Percentiles rank a stretch among this genome's conserved stretches.
phyloP scores from a whole-genome alignment of 768 basidiomycete species.

The Coprinopsis strossmayeri region DNA sequence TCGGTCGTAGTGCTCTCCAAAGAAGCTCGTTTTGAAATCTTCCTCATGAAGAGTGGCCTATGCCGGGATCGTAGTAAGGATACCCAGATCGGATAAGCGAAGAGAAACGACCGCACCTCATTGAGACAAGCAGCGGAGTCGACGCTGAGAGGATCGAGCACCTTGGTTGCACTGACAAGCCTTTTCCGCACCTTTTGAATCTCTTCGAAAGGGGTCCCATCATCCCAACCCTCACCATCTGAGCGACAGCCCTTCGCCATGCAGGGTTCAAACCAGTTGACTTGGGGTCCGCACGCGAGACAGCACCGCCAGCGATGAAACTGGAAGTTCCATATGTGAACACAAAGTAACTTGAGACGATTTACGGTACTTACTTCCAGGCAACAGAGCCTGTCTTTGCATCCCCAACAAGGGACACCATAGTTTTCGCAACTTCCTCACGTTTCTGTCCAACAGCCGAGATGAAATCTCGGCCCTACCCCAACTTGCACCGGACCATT shows the following conservation, averaged over 20 bases:
- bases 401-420: background rate
- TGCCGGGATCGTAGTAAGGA: background rate
- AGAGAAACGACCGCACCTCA: constrained; percentile 27
- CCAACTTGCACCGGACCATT: background rate
- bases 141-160: constrained; percentile 21
- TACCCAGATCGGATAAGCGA: background rate
- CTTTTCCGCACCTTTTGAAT: constrained; percentile 15
- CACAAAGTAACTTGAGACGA: too few species aligned
- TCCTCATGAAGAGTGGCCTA: constrained; percentile 38
- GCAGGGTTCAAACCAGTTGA: constrained; percentile 39
- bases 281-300: constrained; percentile 28
- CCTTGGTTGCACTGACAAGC: constrained; percentile 14
- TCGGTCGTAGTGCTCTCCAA: constrained; percentile 34
- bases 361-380: background rate
- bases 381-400: background rate
- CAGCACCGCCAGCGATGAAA: constrained; percentile 39
- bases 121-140: constrained; percentile 41
- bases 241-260: constrained; percentile 37
- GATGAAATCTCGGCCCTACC: background rate
- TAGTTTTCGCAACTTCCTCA: background rate
- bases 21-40: constrained; percentile 36
- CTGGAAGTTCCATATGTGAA: constrained; percentile 9
- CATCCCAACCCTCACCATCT: constrained; percentile 21
- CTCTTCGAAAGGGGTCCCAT: constrained; percentile 18
- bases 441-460: background rate